These are phyloP conservation scores for Gryganskiella cystojenkinii DNA, from an alignment of 192 early-diverging fungal species.

Conservation along the genomic window DNA sequence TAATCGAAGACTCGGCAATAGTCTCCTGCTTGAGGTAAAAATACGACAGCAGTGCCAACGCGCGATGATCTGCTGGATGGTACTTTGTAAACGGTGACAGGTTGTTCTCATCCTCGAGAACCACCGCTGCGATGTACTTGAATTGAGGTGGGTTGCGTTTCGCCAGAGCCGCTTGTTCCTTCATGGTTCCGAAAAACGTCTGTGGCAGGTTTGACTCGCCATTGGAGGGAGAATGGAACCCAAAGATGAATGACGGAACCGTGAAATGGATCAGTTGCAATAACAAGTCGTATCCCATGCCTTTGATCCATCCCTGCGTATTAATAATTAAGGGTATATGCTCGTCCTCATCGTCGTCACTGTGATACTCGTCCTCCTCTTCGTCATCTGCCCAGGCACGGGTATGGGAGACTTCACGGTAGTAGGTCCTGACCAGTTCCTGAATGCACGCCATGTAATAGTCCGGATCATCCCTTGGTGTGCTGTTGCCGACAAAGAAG, in stretches of 20 bases:
- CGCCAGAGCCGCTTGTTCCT: constrained; percentile 31
- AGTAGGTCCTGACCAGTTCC: constrained; percentile 70
- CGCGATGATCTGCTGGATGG: constrained; percentile 72
- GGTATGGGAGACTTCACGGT: constrained; percentile 52
- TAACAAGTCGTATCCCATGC: constrained; percentile 87
- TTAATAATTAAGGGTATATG: constrained; percentile 91
- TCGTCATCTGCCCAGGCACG: constrained; percentile 25
- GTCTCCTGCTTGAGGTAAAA: constrained; percentile 62
- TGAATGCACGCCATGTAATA: constrained; percentile 77
- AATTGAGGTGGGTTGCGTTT: constrained; percentile 13
- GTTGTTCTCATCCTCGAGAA: constrained; percentile 21
- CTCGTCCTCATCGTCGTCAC: constrained; percentile 43
- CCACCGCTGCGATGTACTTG: constrained; percentile 19
- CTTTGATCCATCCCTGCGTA: constrained; percentile 95
- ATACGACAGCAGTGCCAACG: constrained; percentile 73
- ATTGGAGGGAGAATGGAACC: constrained; percentile 54
- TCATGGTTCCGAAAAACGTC: constrained; percentile 57
- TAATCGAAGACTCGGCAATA: not conserved
- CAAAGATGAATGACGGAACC: constrained; percentile 77
- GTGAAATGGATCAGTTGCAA: constrained; percentile 69
- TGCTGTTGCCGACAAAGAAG: constrained; percentile 79
- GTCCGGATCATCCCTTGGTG: constrained; percentile 85
- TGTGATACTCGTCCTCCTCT: constrained; percentile 29
- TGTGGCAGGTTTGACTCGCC: constrained; percentile 54
- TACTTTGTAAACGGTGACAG: constrained; percentile 58